Evolutionary conservation across 2,329 filamentous ascomycete species (phyloP), one percentile per base, ranked within the genome.

Genomic region (Sarocladium oryzae): DNA sequence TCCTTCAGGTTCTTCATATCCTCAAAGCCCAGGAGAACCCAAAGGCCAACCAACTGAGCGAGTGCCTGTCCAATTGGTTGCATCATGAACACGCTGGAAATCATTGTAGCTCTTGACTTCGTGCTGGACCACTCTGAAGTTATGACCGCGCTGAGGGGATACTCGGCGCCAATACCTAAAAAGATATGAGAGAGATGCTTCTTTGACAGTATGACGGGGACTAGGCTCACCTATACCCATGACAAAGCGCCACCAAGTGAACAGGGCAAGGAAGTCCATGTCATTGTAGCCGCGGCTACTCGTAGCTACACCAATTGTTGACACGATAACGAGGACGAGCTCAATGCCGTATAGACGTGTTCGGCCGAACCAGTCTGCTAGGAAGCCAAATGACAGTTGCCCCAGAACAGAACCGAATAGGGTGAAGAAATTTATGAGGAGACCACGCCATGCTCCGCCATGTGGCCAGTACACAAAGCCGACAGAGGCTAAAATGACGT

Each of bases 11-110:
- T 48, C 28, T 48, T 48, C 26, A 48, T 48, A 23, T 48, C 43
- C 18, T 48, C 43, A 21, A 48, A 48, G 43, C 43, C 43, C 11
- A 48, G 43, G 13, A 48, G 43, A 33, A 48, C 43, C 43, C 43
- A 48, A 23, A 48, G 43, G 3, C 43, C 43, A 26, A 48, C 43
- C 5, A 48, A 16, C 43, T 84, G 82, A 13, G 82, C 82, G 2
- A 83, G 70, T 2, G 85, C 77, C 59, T 86, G 83, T 5, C 84
- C 84, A 8, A 86, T 67, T 1, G 84, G 82, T 57, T 87, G 84
- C 78, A 85, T 85, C 57, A 85, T 73, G 61, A 87, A 86, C 28
- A 87, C 82, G 3, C 76, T 76, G 5, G 83, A 79, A 56, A 87
- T 69, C 83, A 86, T 86, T 18, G 75, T 79, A n/a, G 78, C 78